These are phyloP conservation scores for Pichia cabralensis DNA, from an alignment of 805 yeast species.

Conservation along the genomic window DNA sequence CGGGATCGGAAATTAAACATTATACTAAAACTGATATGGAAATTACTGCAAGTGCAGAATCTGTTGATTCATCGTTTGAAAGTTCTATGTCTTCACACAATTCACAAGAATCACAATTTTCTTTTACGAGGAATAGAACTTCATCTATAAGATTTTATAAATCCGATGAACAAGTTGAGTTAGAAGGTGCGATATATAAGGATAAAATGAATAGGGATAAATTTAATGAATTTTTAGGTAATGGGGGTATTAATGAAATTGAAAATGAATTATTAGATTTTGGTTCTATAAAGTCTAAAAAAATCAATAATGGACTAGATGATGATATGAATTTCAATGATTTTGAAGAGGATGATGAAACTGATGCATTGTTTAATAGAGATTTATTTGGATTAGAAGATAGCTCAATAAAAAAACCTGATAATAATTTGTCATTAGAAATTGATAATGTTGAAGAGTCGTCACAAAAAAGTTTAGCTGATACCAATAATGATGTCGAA, in stretches of 20 bases:
- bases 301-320: slow-evolving; percentile 2
- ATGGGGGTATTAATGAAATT: slow-evolving; percentile 11
- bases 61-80: no score
- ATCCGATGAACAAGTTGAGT: slow-evolving; percentile 22
- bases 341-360: slow-evolving; percentile 27
- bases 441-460: neutral
- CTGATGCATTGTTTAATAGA: slow-evolving; percentile 29
- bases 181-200: slow-evolving; percentile 15
- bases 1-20: no score
- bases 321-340: slow-evolving; percentile 13
- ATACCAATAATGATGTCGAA: no score
- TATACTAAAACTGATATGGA: no score
- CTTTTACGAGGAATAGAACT: slow-evolving; percentile 23
- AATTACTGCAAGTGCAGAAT: neutral
- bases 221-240: slow-evolving; percentile 7
- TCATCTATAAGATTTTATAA: slow-evolving; percentile 30
- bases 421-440: no score
- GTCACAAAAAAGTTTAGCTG: no score
- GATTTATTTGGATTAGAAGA: slow-evolving; percentile 22
- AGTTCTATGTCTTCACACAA: no score
- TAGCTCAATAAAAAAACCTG: no score
- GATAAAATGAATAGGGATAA: slow-evolving; percentile 6
- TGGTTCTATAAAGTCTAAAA: neutral
- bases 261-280: slow-evolving; percentile 19
- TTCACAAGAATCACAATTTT: slow-evolving; percentile 23